Conservation (phyloP, 2,329 filamentous ascomycete genomes). For the Aspergillaceae sp. region DNA sequence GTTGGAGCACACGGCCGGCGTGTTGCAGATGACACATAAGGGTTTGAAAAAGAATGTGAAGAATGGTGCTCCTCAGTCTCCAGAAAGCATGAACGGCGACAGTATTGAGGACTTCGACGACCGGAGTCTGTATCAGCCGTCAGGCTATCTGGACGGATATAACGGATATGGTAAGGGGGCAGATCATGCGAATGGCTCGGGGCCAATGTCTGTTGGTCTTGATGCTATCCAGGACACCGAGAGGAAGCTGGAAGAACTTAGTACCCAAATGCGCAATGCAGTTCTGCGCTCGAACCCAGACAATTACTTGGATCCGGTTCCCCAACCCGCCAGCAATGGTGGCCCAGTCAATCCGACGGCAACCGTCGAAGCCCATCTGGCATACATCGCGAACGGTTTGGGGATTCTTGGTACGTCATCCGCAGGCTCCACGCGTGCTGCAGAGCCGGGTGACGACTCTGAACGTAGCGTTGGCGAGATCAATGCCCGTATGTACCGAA, state of each 20-base stretch:
- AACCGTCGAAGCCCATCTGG: conserved; percentile 50
- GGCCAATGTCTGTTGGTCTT: conserved; percentile 15
- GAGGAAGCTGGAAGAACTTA: conserved; percentile 58
- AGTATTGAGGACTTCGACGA: conserved; percentile 66
- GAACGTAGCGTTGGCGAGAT: conserved; percentile 51
- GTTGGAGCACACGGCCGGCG: conserved; percentile 83
- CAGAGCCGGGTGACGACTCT: conserved; percentile 12
- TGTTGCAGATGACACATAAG: conserved; percentile 83
- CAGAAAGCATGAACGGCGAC: conserved; percentile 58
- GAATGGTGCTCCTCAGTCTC: conserved; percentile 56
- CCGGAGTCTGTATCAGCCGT: conserved; percentile 60
- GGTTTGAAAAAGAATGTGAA: conserved; percentile 54
- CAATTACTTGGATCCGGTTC: conserved; percentile 29
- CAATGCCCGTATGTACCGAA: conserved; percentile 55
- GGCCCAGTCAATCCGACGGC: conserved; percentile 19
- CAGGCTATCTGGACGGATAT: conserved; percentile 54
- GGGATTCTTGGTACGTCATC: conserved; percentile 45
- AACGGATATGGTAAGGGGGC: conserved; percentile 16
- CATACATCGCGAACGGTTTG: conserved; percentile 62
- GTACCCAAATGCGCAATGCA: conserved; percentile 56
- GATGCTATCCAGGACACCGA: conserved; percentile 55
- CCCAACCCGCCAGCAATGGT: conserved; percentile 22
- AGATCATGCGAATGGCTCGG: conserved; percentile 8
- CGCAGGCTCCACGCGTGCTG: conserved; percentile 1
- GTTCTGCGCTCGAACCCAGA: conserved; percentile 44